Percentiles rank a stretch among this genome's conserved stretches.
phyloP scores from a whole-genome alignment of 164 flowering plant species.

The Vitis cinerea region DNA sequence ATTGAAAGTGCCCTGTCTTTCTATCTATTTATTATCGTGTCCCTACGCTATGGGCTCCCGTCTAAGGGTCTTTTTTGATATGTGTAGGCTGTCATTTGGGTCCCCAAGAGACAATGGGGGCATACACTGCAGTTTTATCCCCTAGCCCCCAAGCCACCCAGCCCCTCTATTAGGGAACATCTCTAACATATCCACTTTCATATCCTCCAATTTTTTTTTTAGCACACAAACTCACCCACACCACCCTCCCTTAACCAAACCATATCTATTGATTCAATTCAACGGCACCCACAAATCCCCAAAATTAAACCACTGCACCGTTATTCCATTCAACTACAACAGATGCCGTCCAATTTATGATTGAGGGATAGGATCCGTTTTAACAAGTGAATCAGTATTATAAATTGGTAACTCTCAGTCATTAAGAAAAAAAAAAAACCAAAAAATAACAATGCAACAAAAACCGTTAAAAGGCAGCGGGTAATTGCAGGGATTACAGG shows the following conservation, averaged over 20 bases:
- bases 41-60: neutral
- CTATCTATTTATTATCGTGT: neutral
- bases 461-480: conserved; percentile 14
- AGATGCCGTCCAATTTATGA: too few species aligned
- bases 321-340: too few species aligned
- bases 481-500: neutral
- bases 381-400: too few species aligned
- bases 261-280: too few species aligned
- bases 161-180: conserved; percentile 19
- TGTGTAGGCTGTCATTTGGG: too few species aligned
- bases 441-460: conserved; percentile 9
- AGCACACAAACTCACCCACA: conserved; percentile 13
- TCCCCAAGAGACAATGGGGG: conserved; percentile 7
- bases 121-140: neutral
- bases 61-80: too few species aligned
- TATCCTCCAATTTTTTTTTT: conserved; percentile 14
- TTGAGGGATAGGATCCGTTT: too few species aligned
- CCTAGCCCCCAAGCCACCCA: conserved; percentile 1
- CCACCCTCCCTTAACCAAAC: too few species aligned
- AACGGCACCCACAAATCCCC: too few species aligned
- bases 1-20: too few species aligned
- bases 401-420: neutral
- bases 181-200: conserved; percentile 9
- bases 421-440: neutral
- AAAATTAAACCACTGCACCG: too few species aligned